Conservation (phyloP, 148 eudicot genomes). For the Salicornia ramosissima region DNA sequence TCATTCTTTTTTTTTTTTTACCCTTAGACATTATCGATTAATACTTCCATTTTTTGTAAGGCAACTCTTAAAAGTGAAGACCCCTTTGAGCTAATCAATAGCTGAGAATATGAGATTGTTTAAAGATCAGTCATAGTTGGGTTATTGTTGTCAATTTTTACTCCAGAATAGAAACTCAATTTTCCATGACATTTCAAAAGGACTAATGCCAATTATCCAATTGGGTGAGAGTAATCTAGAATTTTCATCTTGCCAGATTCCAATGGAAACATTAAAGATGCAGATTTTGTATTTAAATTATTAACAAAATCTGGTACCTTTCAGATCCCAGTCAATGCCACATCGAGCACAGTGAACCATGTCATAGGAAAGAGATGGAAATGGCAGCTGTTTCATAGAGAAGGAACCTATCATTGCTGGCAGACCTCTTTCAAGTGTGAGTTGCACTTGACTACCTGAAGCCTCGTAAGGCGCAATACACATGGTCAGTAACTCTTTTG, state of each 20-base stretch:
- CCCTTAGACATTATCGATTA: no score
- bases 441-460: slow-evolving; percentile 94
- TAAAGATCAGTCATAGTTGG: no score
- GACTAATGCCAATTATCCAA: background rate
- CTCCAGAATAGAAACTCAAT: no score
- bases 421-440: slow-evolving; percentile 92
- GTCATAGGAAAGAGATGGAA: slow-evolving; percentile 85
- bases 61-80: no score
- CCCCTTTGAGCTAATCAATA: no score
- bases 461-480: slow-evolving; percentile 87
- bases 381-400: slow-evolving; percentile 65
- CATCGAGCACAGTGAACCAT: slow-evolving; percentile 93
- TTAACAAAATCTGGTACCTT: slow-evolving; percentile 43
- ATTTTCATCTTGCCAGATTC: background rate
- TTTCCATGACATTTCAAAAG: background rate
- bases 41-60: no score
- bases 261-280: background rate
- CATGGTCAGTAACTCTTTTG: slow-evolving; percentile 71
- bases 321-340: slow-evolving; percentile 74
- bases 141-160: no score
- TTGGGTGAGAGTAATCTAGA: background rate
- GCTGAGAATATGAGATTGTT: no score
- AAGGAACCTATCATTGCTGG: slow-evolving; percentile 93
- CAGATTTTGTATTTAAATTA: background rate
- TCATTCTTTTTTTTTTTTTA: no score